Evolutionary conservation across 2,329 filamentous ascomycete species (phyloP).

Genomic region (Nemania sp.): DNA sequence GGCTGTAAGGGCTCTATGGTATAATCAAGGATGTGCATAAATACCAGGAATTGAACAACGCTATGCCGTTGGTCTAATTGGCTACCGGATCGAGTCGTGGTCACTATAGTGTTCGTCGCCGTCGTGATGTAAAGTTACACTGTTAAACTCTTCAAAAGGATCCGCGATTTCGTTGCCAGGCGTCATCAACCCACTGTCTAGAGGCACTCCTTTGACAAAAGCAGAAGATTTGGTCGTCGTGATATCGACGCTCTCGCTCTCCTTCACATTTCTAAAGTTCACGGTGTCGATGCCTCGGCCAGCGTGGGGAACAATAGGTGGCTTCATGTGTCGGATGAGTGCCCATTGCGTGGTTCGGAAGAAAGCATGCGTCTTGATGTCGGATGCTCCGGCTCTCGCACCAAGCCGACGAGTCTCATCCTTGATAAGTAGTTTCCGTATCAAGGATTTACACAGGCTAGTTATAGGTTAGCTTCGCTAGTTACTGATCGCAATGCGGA

Average conservation of each 20-base stretch:
- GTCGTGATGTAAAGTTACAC: conserved; percentile 94
- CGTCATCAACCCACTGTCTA: conserved; percentile 84
- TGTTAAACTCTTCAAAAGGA: conserved; percentile 99
- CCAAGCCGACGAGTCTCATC: conserved; percentile 93
- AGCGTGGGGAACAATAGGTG: conserved; percentile 91
- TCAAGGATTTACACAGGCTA: conserved; percentile 93
- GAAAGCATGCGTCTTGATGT: conserved; percentile 95
- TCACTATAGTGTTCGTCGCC: conserved; percentile 70
- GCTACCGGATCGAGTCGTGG: conserved; percentile 32
- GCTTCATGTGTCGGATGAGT: conserved; percentile 95
- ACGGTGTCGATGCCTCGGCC: conserved; percentile 89
- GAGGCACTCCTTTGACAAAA: conserved; percentile 74
- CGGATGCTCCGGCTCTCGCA: conserved; percentile 90
- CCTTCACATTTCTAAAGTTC: conserved; percentile 98
- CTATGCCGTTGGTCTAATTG: not conserved
- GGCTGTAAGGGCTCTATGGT: conserved; percentile 14
- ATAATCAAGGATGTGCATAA: conserved; percentile 12
- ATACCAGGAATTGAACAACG: not conserved
- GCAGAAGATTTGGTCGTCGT: conserved; percentile 57
- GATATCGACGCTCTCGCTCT: conserved; percentile 92
- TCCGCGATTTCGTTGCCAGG: conserved; percentile 81
- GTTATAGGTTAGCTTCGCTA: conserved; percentile 18
- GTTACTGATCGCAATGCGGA: not conserved
- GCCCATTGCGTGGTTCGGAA: conserved; percentile 97
- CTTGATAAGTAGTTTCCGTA: conserved; percentile 96